These are phyloP conservation scores for Hemileia vastatrix DNA, from an alignment of 1,284 basidiomycete species.

Conservation along the genomic window DNA sequence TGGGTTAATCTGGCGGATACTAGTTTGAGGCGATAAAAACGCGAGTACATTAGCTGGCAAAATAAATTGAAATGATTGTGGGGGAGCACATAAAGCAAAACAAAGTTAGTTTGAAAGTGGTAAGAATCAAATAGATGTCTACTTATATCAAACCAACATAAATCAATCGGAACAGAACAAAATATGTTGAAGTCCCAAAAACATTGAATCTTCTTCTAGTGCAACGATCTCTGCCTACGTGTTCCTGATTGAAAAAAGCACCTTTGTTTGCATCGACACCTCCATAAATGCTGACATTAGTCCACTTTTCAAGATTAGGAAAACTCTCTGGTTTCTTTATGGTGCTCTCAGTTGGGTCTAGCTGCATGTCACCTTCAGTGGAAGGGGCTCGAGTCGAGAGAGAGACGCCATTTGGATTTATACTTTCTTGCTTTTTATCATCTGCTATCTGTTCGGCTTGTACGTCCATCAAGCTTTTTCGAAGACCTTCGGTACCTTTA, in stretches of 20 bases:
- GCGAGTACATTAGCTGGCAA: constrained; percentile 13
- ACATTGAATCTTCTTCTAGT: constrained; percentile 9
- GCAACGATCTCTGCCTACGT: neutral
- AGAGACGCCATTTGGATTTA: no score
- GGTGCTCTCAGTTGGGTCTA: no score
- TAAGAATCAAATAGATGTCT: neutral
- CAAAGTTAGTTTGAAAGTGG: neutral
- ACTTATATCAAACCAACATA: constrained; percentile 11
- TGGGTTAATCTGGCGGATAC: constrained; percentile 3
- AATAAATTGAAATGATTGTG: neutral
- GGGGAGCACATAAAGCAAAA: neutral
- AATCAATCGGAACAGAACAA: constrained; percentile 10
- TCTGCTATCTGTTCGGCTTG: no score
- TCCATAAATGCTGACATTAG: neutral
- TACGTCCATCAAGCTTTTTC: no score
- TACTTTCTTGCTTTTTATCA: no score
- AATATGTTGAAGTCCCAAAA: constrained; percentile 22
- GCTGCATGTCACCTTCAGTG: no score
- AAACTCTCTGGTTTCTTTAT: no score
- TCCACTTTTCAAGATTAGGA: constrained; percentile 15
- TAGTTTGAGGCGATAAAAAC: constrained; percentile 11
- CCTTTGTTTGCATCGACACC: neutral
- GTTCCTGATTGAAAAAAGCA: neutral
- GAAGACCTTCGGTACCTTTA: no score
- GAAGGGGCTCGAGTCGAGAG: no score